A percentile compares a stretch with the other conserved stretches of the same genome.
These are phyloP conservation scores for Gossypium schwendimanii DNA, from an alignment of 441 rosid genomes.

Conservation along the genomic window DNA sequence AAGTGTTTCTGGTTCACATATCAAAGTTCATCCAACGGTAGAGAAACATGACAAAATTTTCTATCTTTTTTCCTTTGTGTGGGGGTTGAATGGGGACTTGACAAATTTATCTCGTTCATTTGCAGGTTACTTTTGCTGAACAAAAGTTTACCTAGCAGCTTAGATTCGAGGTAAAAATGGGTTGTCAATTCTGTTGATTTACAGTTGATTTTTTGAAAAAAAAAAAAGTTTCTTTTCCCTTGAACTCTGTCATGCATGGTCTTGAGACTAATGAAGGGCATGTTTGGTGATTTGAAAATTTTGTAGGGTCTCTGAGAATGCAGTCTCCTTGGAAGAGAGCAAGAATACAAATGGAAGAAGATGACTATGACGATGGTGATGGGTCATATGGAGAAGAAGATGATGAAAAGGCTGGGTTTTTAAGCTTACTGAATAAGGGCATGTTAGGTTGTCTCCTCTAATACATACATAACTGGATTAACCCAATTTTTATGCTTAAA, in stretches of 20 bases:
- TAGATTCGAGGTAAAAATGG: neutral
- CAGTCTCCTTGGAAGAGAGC: neutral
- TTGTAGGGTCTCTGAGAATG: neutral
- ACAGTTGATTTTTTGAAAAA: neutral
- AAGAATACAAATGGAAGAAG: neutral
- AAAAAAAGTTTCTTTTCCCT: neutral
- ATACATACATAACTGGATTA: neutral
- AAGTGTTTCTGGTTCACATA: neutral
- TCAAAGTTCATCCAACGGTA: neutral
- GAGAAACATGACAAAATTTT: neutral
- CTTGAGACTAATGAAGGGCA: neutral
- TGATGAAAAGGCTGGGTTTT: neutral
- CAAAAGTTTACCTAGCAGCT: neutral
- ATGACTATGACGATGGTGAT: neutral
- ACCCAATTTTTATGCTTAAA: neutral
- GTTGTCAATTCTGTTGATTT: neutral
- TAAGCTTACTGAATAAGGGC: neutral
- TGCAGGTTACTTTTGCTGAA: neutral
- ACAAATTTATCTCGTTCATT: neutral
- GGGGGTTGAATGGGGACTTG: neutral
- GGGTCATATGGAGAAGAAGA: neutral
- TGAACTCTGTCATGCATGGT: neutral
- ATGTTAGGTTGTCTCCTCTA: neutral
- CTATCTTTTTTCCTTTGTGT: neutral
- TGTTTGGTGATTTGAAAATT: neutral